Base-by-base conservation (phyloP, 2,329 filamentous ascomycete species). In the Exophiala oligosperma region DNA sequence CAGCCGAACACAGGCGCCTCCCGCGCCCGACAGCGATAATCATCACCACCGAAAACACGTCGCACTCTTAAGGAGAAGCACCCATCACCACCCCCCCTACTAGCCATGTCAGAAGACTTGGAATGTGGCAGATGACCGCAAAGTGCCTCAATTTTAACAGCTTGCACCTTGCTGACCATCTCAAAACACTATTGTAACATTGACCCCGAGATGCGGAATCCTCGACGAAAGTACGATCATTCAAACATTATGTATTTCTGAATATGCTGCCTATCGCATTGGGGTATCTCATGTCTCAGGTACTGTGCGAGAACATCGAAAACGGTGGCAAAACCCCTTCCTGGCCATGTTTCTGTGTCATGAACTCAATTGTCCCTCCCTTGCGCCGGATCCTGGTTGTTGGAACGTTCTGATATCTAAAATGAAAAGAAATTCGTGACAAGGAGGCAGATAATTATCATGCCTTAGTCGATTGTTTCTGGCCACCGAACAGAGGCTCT, bases 401-500 rank as follows among this genome's bases (percentile, higher is more conserved):
- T 43, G n/a, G 17, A 43, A 43, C 28, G 28, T 14, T n/a, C 41
- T 17, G 26, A 14, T 4, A 43, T 23, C 17, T 17, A 11, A 38
- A 49, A 41, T 40, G 8, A 8, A 54, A 57, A 48, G 53, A 60
- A 46, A 56, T 53, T 60, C 57, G 53, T 56, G 14, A 14, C 23
- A 44, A 8, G 32, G 41, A 4, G 26, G 32, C 38, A 41, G 8
- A 37, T 12, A 35, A 41, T 41, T 49, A 61, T 49, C 52, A 61
- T 49, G 52, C 48, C 37, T 59, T 52, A 7, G 43, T 49, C n/a
- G 38, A 37, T n/a, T 60, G 48, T 24, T 40, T 49, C n/a, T 26
- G 48, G 35, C 38, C 32, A 40, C 51, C 38, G 50, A 61, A 63
- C 40, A 64, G 49, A 24, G 54, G 29, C 4, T 57, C 59, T 35